These are phyloP conservation scores for Fusarium avenaceum DNA, from an alignment of 2,329 filamentous ascomycete species.

Conservation along the genomic window DNA sequence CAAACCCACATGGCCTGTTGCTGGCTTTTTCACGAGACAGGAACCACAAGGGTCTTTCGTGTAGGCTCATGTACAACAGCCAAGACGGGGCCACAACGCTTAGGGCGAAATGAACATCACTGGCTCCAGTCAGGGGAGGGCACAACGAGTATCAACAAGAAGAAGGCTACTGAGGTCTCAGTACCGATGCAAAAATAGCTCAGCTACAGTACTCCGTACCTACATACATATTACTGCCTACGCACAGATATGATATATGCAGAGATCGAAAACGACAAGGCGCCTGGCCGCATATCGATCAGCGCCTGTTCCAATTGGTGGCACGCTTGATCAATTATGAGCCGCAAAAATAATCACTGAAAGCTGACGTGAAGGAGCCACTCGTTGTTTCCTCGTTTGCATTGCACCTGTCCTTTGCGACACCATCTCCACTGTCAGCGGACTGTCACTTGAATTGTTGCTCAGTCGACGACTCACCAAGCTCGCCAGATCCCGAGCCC, in stretches of 20 bases:
- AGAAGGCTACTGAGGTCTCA: slow-evolving; percentile 28
- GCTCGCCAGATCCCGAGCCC: slow-evolving; percentile 48
- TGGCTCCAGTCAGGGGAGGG: slow-evolving; percentile 39
- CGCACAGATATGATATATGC: slow-evolving; percentile 20
- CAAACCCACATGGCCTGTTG: slow-evolving; percentile 45
- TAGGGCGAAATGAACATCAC: slow-evolving; percentile 35
- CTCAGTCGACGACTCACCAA: slow-evolving; percentile 47
- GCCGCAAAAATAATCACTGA: slow-evolving; percentile 43
- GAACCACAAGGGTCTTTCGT: slow-evolving; percentile 38
- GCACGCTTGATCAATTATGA: slow-evolving; percentile 35
- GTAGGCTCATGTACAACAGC: slow-evolving; percentile 41
- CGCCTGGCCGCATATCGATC: slow-evolving; percentile 45
- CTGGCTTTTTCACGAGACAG: slow-evolving; percentile 36
- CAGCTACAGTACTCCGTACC: slow-evolving; percentile 21
- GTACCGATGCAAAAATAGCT: slow-evolving; percentile 48
- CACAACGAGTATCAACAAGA: slow-evolving; percentile 30
- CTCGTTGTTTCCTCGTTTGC: slow-evolving; percentile 28
- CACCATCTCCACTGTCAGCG: slow-evolving; percentile 42
- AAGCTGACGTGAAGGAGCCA: slow-evolving; percentile 35
- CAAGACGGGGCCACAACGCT: slow-evolving; percentile 43
- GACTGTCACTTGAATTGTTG: slow-evolving; percentile 45
- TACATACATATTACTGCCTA: slow-evolving; percentile 14
- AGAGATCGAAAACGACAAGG: slow-evolving; percentile 42
- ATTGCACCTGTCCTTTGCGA: slow-evolving; percentile 35
- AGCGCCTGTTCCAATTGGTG: slow-evolving; percentile 46